These are phyloP conservation scores for Globisporangium parvum DNA, from an alignment of 352 stramenopile species.

Conservation along the genomic window DNA sequence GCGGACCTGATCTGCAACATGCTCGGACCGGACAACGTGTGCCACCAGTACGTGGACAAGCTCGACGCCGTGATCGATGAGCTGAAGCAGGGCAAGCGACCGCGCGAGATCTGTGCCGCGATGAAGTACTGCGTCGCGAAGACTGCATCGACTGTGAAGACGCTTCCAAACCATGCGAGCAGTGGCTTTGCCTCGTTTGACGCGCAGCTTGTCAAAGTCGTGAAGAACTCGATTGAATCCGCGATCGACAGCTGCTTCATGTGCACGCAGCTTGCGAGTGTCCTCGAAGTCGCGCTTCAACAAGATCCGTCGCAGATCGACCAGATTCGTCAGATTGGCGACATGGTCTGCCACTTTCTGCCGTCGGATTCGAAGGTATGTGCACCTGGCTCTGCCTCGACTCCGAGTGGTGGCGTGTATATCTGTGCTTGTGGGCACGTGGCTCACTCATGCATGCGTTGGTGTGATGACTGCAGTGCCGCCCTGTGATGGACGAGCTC, in stretches of 20 bases:
- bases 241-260: conserved; percentile 54
- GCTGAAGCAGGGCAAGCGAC: conserved; percentile 57
- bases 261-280: conserved; percentile 54
- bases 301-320: conserved; percentile 46
- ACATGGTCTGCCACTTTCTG: conserved; percentile 55
- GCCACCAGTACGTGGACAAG: conserved; percentile 64
- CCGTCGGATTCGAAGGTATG: conserved; percentile 55
- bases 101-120: conserved; percentile 48
- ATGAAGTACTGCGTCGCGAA: conserved; percentile 50
- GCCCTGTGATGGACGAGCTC: conserved; percentile 50
- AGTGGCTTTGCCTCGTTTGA: conserved; percentile 19
- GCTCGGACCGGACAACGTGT: conserved; percentile 50
- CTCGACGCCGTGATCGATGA: conserved; percentile 58
- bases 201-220: conserved; percentile 21
- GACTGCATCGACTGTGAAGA: neutral
- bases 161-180: neutral
- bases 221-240: conserved; percentile 28
- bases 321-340: conserved; percentile 53
- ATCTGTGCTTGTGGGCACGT: conserved; percentile 1
- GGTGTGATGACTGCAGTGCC: conserved; percentile 34
- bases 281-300: conserved; percentile 48
- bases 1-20: conserved; percentile 75
- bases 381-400: neutral
- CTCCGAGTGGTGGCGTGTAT: neutral
- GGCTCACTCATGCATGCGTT: conserved; percentile 10